Evolutionary conservation across 1,139 yeast genomes (phyloP).

Genomic region (Nakaseomyces kungkrabaensis): DNA sequence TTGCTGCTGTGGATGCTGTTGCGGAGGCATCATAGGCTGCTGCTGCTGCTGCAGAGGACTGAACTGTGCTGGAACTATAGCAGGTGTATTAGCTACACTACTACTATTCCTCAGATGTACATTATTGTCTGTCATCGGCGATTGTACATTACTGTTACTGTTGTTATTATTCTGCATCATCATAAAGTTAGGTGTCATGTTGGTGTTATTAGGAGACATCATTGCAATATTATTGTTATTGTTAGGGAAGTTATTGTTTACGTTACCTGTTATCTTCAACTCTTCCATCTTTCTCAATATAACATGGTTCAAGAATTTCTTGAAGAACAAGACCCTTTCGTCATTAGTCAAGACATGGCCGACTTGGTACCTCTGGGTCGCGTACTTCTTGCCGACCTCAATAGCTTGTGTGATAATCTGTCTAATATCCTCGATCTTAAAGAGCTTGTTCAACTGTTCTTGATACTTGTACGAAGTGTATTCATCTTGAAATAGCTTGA

Average conservation of each 20-base stretch:
- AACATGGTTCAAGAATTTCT: slow-evolving; percentile 1
- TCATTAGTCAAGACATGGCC: slow-evolving; percentile 2
- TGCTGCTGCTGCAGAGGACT: background rate
- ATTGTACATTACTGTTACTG: background rate
- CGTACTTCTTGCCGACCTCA: slow-evolving; percentile 2
- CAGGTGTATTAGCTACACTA: background rate
- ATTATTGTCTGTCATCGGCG: background rate
- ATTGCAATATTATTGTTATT: background rate
- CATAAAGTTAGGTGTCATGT: background rate
- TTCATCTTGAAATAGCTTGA: slow-evolving; percentile 1
- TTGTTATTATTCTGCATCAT: background rate
- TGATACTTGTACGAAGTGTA: slow-evolving; percentile 1
- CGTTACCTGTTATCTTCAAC: background rate
- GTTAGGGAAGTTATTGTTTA: background rate
- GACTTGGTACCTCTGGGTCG: background rate
- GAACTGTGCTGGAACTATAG: background rate
- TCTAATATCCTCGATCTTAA: background rate
- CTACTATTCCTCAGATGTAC: background rate
- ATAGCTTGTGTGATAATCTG: background rate
- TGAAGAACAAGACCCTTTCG: slow-evolving; percentile 1
- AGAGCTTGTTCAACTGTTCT: slow-evolving; percentile 1
- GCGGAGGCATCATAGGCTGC: background rate
- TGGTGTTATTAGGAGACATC: background rate
- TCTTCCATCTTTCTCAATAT: slow-evolving; percentile 1
- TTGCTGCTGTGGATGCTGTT: slow-evolving; percentile 1